Percentiles rank a stretch among this genome's conserved stretches.
phyloP scores from a whole-genome alignment of 306 rosid genomes.

The Canavalia gladiata region DNA sequence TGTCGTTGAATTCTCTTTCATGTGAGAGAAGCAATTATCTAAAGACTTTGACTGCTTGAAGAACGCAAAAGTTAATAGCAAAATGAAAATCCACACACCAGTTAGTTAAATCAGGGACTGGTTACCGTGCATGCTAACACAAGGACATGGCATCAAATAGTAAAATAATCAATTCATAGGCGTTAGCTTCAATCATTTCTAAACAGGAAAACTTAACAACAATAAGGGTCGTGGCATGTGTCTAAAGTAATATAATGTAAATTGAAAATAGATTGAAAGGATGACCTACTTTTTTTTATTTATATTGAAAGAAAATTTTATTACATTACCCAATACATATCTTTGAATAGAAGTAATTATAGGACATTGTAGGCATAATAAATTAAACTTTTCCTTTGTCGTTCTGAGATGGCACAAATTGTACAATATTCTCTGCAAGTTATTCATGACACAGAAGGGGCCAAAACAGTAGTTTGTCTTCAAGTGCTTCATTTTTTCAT shows the following conservation, averaged over 20 bases:
- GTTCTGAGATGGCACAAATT: slow-evolving; percentile 51
- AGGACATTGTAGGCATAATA: slow-evolving; percentile 39
- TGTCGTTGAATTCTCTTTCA: slow-evolving; percentile 36
- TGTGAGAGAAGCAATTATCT: neutral
- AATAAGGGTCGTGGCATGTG: slow-evolving; percentile 38
- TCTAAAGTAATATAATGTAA: slow-evolving; percentile 39
- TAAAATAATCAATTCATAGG: slow-evolving; percentile 25
- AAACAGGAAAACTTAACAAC: slow-evolving; percentile 42
- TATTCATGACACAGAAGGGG: slow-evolving; percentile 56
- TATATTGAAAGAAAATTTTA: neutral
- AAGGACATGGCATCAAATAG: slow-evolving; percentile 39
- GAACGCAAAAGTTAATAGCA: slow-evolving; percentile 6
- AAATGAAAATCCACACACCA: neutral
- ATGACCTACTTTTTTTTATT: neutral
- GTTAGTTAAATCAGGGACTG: slow-evolving; percentile 31
- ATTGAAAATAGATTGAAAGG: slow-evolving; percentile 26
- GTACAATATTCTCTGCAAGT: slow-evolving; percentile 56
- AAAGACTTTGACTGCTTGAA: neutral
- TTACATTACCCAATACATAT: slow-evolving; percentile 37
- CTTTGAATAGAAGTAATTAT: slow-evolving; percentile 44
- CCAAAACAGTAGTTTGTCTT: slow-evolving; percentile 57
- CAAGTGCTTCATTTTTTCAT: slow-evolving; percentile 47
- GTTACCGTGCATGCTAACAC: slow-evolving; percentile 34
- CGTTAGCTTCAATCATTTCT: slow-evolving; percentile 40
- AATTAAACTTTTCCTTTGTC: slow-evolving; percentile 49